Base-by-base conservation (phyloP, 2,329 filamentous ascomycete species). In the Xylariaceae sp. region DNA sequence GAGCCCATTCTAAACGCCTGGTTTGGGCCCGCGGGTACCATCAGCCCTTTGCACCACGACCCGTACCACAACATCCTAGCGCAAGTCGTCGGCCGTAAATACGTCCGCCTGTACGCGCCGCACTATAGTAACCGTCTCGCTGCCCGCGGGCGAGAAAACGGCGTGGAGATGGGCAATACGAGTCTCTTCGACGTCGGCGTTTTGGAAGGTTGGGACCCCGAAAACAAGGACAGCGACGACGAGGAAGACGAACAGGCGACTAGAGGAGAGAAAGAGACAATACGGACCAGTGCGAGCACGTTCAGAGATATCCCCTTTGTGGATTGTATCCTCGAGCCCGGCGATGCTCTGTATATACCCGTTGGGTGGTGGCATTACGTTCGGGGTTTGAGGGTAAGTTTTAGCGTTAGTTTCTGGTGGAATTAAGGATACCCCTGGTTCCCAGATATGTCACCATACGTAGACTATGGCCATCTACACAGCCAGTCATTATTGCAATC, bases 301-400 rank as follows among this genome's bases (percentile, higher is more conserved):
- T 87, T 94, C 53, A 64, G 64, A 39, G 64, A 74, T 0, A 73
- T 86, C 2, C 70, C 77, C 43, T 92, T 85, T 61, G 68, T 86
- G 25, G 93, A 98, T 60, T 83, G 83, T 45, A 76, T 97, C 2
- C 68, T 98, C 5, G 80, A 77, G 22, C 85, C 86, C 1, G 93
- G 92, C 0, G 90, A 98, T 42, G 86, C 83, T 53, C 64, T 98
- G 42, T 93, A 95, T 63, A 88, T 98, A 42, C 93, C 93, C 0
- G 76, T 88, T 5, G 93, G 92, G 1, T 98, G 93, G 92, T 98
- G 93, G 93, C 93, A 98, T 71, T 97, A 96, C 66, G 88, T 97
- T 3, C 76, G 87, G 48, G 89, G 89, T 40, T 63, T 97, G 59
- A 89, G 82, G 45, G 80, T 88, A 17, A 95, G 92, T 61, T 91